Evolutionary conservation across 306 rosid genomes (phyloP), one percentile per base, ranked within the genome.

Genomic region (Alnus glutinosa): DNA sequence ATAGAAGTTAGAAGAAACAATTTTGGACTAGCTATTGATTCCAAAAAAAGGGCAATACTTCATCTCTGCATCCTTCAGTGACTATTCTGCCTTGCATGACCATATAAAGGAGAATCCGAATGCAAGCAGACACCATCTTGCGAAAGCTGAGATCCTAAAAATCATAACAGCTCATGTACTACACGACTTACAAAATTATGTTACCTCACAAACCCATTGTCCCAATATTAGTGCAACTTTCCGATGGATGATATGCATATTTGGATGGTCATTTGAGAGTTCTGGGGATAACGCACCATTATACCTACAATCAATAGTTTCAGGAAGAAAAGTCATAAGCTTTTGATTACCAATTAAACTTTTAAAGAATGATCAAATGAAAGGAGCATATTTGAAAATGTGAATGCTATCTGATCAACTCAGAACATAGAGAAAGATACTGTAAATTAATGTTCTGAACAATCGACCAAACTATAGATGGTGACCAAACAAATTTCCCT

Each of bases 131-230:
- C 18, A 55, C 9, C 55, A 55, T 72, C 46, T 76, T 18, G 18
- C 51, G 50, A 75, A 80, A 81, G 68, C 42, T 64, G 44, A 71
- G 19, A 64, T 7, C 63, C 19, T 34, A 16, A 50, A 77, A 87
- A 80, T 66, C 12, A 32, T 62, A 14, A n/a, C 72, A 69, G 36
- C 44, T 71, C 39, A 76, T 55, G 70, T 23, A 79, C 37, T 72
- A 68, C 36, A 71, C 51, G 58, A 79, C 74, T 47, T 63, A 18
- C 73, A 36, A 80, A 52, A 78, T 73, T 64, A 70, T 28, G 75
- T 50, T 91, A 94, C 98, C 97, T 94, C 98, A 80, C 97, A 94
- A 70, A 94, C 98, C 98, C 98, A 94, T 77, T 94, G 98, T 69
- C 98, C 98, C 89, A 94, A 83, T 72, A 94, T 86, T 66, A 94